Percentiles rank a stretch among this genome's conserved stretches.
Evolutionary conservation across 352 stramenopile genomes (phyloP).

Genomic region (Phytophthora tubulina): DNA sequence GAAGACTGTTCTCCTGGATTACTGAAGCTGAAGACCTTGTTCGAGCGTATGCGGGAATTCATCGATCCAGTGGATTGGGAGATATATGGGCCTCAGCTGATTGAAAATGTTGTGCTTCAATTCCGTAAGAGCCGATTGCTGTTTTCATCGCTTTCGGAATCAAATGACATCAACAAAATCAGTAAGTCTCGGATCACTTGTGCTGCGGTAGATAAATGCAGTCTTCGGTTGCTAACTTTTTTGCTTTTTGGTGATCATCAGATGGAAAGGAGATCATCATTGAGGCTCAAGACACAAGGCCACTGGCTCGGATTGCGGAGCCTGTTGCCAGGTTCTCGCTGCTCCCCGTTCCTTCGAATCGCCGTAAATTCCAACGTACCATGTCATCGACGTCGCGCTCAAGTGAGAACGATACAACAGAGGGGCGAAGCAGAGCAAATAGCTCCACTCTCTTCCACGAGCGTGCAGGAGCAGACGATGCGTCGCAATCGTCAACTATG

Average conservation of each 20-base stretch:
- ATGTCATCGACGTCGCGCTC: slow-evolving; percentile 36
- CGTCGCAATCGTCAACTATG: slow-evolving; percentile 52
- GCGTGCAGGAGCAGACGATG: slow-evolving; percentile 33
- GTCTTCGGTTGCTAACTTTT: slow-evolving; percentile 20
- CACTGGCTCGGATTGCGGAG: slow-evolving; percentile 76
- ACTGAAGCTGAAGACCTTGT: slow-evolving; percentile 65
- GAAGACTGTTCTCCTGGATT: slow-evolving; percentile 65
- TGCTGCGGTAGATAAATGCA: not conserved
- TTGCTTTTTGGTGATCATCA: slow-evolving; percentile 32
- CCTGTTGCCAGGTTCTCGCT: slow-evolving; percentile 85
- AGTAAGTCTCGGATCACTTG: slow-evolving; percentile 53
- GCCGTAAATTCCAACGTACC: slow-evolving; percentile 62
- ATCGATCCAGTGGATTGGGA: slow-evolving; percentile 91
- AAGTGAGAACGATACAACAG: slow-evolving; percentile 39
- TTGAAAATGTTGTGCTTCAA: slow-evolving; percentile 88
- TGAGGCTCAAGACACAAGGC: slow-evolving; percentile 70
- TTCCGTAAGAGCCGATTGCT: slow-evolving; percentile 87
- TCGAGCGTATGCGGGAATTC: slow-evolving; percentile 85
- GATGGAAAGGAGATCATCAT: slow-evolving; percentile 83
- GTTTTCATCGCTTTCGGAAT: slow-evolving; percentile 87
- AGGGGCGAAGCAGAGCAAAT: slow-evolving; percentile 41
- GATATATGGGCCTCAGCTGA: slow-evolving; percentile 87
- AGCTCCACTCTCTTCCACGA: slow-evolving; percentile 59
- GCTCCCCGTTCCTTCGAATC: slow-evolving; percentile 71
- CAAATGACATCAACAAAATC: slow-evolving; percentile 88